These are phyloP conservation scores for Flaveria sonorensis DNA, from an alignment of 129 eudicot genomes.

Conservation along the genomic window DNA sequence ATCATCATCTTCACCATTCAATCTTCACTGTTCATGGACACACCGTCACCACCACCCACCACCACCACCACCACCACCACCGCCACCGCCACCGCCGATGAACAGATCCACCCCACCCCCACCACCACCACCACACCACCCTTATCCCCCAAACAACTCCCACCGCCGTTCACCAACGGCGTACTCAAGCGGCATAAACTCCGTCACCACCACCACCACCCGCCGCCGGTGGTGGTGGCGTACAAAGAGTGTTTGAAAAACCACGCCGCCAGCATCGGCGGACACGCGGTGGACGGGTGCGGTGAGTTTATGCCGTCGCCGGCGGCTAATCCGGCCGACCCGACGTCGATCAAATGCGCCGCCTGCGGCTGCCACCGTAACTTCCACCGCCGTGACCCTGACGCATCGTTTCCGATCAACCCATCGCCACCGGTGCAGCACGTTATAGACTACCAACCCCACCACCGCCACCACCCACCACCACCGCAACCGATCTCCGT, in stretches of 20 bases:
- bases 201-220: constrained; percentile 37
- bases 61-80: constrained; percentile 47
- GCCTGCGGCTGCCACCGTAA: constrained; percentile 99
- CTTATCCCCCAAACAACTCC: constrained; percentile 39
- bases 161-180: constrained; percentile 58
- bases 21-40: constrained; percentile 48
- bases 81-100: too few relatives aligned
- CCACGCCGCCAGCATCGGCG: constrained; percentile 93
- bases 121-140: background rate
- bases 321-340: constrained; percentile 57
- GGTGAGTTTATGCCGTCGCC: constrained; percentile 91
- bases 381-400: constrained; percentile 97
- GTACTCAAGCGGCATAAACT: constrained; percentile 61
- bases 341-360: constrained; percentile 84
- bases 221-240: constrained; percentile 47
- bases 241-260: constrained; percentile 88
- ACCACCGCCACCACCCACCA: constrained; percentile 76
- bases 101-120: constrained; percentile 47
- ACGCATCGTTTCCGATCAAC: constrained; percentile 37
- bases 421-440: constrained; percentile 26
- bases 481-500: constrained; percentile 37
- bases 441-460: constrained; percentile 68
- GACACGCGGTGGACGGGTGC: constrained; percentile 96
- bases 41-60: constrained; percentile 31
- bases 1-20: constrained; percentile 6